Evolutionary conservation across 176 grass and related monocot species (phyloP).

Genomic region (Oryza nivara): DNA sequence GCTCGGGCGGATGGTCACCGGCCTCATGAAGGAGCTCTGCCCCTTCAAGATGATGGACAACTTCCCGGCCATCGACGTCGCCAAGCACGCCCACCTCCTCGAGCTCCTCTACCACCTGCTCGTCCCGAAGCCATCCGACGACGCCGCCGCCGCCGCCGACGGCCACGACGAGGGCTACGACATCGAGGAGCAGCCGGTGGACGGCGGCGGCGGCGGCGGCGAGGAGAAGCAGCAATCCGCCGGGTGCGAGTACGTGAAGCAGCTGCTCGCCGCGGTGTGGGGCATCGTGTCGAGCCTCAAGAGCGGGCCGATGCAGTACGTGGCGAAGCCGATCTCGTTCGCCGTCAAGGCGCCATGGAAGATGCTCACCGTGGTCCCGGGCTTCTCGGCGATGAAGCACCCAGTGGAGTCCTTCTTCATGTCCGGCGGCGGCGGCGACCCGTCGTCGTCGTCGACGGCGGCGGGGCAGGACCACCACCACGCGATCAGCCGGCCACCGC

Average conservation of each 20-base stretch:
- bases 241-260: slow-evolving; percentile 47
- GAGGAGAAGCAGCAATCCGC: slow-evolving; percentile 3
- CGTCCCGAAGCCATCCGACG: slow-evolving; percentile 50
- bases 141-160: neutral
- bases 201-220: neutral
- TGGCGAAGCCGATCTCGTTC: slow-evolving; percentile 61
- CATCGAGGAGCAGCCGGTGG: slow-evolving; percentile 44
- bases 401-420: slow-evolving; percentile 57
- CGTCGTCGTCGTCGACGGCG: neutral
- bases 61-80: slow-evolving; percentile 59
- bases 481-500: slow-evolving; percentile 51
- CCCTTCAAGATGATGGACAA: slow-evolving; percentile 71
- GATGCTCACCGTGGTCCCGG: slow-evolving; percentile 70
- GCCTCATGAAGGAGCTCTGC: slow-evolving; percentile 67
- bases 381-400: slow-evolving; percentile 58
- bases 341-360: slow-evolving; percentile 80
- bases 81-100: slow-evolving; percentile 65
- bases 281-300: slow-evolving; percentile 51
- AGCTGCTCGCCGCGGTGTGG: slow-evolving; percentile 56
- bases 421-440: slow-evolving; percentile 39
- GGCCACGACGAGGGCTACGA: slow-evolving; percentile 50
- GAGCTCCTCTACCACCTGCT: slow-evolving; percentile 75
- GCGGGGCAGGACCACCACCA: neutral
- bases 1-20: slow-evolving; percentile 67
- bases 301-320: slow-evolving; percentile 44